Base-by-base conservation (phyloP, 2,329 filamentous ascomycete genomes). In the Phyllosticta ampelicida region DNA sequence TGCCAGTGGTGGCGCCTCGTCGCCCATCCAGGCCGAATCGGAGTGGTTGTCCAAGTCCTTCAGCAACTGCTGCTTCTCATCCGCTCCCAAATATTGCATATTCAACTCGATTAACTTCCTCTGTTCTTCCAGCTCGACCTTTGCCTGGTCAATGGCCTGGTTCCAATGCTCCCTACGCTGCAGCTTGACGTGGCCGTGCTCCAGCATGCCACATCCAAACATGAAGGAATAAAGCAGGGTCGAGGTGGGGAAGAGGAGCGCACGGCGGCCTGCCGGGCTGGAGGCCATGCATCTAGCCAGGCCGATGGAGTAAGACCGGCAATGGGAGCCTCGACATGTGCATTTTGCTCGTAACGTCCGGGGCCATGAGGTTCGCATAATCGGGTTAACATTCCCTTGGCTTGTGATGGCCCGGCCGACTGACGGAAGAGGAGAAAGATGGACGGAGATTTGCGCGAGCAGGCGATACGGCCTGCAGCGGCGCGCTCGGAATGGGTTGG, bases 301-400 rank as follows among this genome's bases (percentile, higher is more conserved):
- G 51, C 74, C 71, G 60, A 75, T 74, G 59, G 78, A 68, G 55
- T 75, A 58, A 58, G 79, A 77, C 56, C 81, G 71, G 72, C 84
- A 87, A 66, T 81, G 76, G 64, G 80, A 77, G 74, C 84, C 87
- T 71, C 78, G 79, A 74, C 83, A 86, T 65, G 80, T 77, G 63
- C 71, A 71, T 71, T 80, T 81, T 73, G 78, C 78, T 77, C 80
- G 81, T 66, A 80, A 78, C 74, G 82, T 81, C 74, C 84, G 81
- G 71, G 82, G 84, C 84, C 85, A 86, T 64, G 89, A 70, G 63
- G 79, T 78, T 73, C 82, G 82, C 87, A 90, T 90, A 67, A 70
- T 70, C 71, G 69, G 63, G 44, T 28, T 6, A 44, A 44, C 36
- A 44, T 44, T 44, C 36, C 36, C 36, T 44, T 44, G 36, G 36